These are phyloP conservation scores for Prunus davidiana DNA, from an alignment of 306 rosid genomes.

Conservation along the genomic window DNA sequence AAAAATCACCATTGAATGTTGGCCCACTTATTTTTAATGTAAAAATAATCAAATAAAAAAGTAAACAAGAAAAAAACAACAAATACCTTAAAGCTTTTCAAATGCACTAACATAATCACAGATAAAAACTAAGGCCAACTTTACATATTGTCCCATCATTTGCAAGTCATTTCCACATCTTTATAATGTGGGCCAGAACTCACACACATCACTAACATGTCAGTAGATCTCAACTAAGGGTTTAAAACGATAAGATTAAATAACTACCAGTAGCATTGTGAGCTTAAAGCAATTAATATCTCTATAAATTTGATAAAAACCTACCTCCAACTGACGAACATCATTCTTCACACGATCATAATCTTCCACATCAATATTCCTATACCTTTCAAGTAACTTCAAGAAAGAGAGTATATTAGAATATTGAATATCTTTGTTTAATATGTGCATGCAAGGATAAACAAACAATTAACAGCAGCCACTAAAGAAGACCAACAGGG, in stretches of 20 bases:
- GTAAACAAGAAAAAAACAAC: background rate
- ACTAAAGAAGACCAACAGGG: background rate
- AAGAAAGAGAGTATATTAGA: conserved; percentile 13
- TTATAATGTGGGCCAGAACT: background rate
- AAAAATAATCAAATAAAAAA: background rate
- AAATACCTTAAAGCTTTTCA: background rate
- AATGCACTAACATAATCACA: background rate
- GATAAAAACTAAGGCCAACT: background rate
- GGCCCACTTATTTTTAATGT: background rate
- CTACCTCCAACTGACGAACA: conserved; percentile 66
- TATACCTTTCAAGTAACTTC: conserved; percentile 69
- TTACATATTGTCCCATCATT: background rate
- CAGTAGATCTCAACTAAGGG: background rate
- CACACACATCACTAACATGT: background rate
- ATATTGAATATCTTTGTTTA: background rate
- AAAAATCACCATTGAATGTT: background rate
- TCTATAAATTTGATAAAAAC: background rate
- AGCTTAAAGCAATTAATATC: background rate
- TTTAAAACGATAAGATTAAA: too few relatives aligned
- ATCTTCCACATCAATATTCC: conserved; percentile 67
- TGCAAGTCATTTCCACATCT: background rate
- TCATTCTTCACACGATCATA: conserved; percentile 66
- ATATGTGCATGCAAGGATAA: background rate
- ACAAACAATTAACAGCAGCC: background rate
- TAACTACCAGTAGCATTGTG: background rate